These are phyloP conservation scores for Flaveria trinervia DNA, from an alignment of 129 eudicot genomes.

Conservation along the genomic window DNA sequence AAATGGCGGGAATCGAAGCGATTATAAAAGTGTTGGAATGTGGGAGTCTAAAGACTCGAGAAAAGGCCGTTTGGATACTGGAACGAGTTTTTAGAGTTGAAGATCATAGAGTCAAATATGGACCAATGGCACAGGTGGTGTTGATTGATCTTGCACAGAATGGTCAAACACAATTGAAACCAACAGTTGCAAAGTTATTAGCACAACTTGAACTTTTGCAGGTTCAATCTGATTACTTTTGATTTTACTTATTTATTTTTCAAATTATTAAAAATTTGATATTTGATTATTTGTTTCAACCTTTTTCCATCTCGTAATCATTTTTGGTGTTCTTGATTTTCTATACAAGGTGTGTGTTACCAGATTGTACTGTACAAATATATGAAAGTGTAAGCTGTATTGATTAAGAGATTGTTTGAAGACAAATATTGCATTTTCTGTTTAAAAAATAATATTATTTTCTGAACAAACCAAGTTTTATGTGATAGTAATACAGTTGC, in stretches of 20 bases:
- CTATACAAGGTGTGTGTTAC: conserved; percentile 21
- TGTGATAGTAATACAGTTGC: neutral
- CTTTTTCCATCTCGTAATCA: conserved; percentile 20
- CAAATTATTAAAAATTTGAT: conserved; percentile 20
- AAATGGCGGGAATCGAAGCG: conserved; percentile 43
- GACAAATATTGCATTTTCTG: conserved; percentile 17
- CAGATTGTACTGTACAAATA: conserved; percentile 22
- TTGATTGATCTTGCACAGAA: conserved; percentile 85
- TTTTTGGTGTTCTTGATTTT: conserved; percentile 36
- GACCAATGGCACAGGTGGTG: conserved; percentile 61
- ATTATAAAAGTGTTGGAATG: conserved; percentile 50
- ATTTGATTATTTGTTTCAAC: conserved; percentile 14
- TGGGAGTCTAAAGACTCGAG: conserved; percentile 63
- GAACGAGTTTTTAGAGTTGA: conserved; percentile 71
- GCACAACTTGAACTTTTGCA: conserved; percentile 91
- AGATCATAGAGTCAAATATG: conserved; percentile 56
- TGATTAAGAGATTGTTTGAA: conserved; percentile 7
- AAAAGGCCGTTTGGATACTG: conserved; percentile 77
- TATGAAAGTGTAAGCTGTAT: conserved; percentile 23
- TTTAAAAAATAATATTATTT: neutral
- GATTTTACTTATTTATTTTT: conserved; percentile 29
- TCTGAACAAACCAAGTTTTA: neutral
- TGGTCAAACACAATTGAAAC: conserved; percentile 60
- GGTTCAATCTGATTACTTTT: conserved; percentile 74
- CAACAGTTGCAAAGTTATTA: conserved; percentile 66